These are phyloP conservation scores for Pseudopithomyces maydicus DNA, from an alignment of 2,329 filamentous ascomycete genomes.

Conservation along the genomic window DNA sequence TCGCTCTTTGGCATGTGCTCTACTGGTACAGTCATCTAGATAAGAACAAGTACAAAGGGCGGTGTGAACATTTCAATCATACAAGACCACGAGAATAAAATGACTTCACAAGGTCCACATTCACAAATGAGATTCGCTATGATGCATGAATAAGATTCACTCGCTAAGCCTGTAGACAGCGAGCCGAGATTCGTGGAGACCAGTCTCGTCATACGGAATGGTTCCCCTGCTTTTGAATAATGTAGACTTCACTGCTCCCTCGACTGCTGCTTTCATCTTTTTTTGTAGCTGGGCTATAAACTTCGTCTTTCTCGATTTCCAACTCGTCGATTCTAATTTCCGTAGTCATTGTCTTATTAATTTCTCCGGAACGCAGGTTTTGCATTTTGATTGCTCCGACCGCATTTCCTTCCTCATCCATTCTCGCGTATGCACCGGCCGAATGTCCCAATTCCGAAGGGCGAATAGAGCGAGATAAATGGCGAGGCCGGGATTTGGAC, in stretches of 20 bases:
- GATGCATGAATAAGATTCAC: no score
- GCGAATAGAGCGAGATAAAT: not conserved
- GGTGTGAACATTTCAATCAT: no score
- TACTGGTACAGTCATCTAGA: no score
- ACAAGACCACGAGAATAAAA: no score
- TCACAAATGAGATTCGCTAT: not conserved
- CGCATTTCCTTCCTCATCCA: conserved; percentile 15
- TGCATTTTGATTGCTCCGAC: conserved; percentile 9
- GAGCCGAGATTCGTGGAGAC: not conserved
- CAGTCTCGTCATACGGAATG: not conserved
- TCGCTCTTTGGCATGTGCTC: no score
- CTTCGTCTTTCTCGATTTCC: conserved; percentile 14
- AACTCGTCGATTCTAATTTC: conserved; percentile 18
- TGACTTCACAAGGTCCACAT: no score
- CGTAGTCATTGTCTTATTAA: conserved; percentile 25
- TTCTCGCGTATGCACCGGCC: conserved; percentile 18
- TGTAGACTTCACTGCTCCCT: conserved; percentile 9
- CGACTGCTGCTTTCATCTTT: not conserved
- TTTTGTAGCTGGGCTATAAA: not conserved
- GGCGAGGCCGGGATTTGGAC: not conserved
- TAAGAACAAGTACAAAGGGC: no score
- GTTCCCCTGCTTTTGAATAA: conserved; percentile 4
- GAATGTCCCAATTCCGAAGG: conserved; percentile 7
- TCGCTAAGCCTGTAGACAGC: no score
- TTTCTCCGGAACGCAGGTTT: conserved; percentile 12